Evolutionary conservation across 495 filamentous ascomycete species (phyloP), one percentile per base, ranked within the genome.

Genomic region (Immersiella caudata): DNA sequence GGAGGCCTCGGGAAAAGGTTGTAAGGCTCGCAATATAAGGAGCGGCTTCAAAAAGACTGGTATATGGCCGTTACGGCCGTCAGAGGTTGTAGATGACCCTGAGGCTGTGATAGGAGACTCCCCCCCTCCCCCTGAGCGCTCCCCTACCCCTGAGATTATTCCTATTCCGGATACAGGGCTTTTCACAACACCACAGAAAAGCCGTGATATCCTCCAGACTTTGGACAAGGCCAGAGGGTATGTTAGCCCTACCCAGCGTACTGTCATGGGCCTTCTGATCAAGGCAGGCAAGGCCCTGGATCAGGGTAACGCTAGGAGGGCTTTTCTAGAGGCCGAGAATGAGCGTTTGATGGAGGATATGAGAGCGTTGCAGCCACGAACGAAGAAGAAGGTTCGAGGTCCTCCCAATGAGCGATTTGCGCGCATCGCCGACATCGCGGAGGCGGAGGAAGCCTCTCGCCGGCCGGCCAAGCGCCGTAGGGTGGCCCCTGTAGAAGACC

Each of bases 11-110:
- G n/a, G 0, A 7, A 0, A 14, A 5, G 62, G 62, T 0, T 29
- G 58, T 1, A 22, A 5, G 6, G 0, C 26, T 5, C 20, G 49
- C 25, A 69, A 69, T 22, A 12, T 65, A 1, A 60, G 1, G 36
- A 60, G 40, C 24, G 56, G 67, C 36, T 69, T 69, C 49, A 24
- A 20, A 35, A 60, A 66, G 9, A 62, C 62, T 7, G 29, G 67
- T 0, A 69, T 69, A 16, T 69, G 22, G 57, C 62, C 62, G 25
- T 21, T 61, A 0, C 65, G 62, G 22, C 55, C 29, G 14, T 8
- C 6, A 0, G 0, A 16, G 9, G n/a, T 69, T 11, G 18, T 69
- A 1, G 50, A 65, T 26, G 62, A 69, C 50, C 56, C 62, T 0
- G 9, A 65, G 14, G 67, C 62, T 0, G 20, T 69, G 16, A 0